Percentiles rank a stretch among this genome's conserved stretches.
phyloP scores from a whole-genome alignment of 2,329 filamentous ascomycete genomes.

The Ciborinia camelliae region DNA sequence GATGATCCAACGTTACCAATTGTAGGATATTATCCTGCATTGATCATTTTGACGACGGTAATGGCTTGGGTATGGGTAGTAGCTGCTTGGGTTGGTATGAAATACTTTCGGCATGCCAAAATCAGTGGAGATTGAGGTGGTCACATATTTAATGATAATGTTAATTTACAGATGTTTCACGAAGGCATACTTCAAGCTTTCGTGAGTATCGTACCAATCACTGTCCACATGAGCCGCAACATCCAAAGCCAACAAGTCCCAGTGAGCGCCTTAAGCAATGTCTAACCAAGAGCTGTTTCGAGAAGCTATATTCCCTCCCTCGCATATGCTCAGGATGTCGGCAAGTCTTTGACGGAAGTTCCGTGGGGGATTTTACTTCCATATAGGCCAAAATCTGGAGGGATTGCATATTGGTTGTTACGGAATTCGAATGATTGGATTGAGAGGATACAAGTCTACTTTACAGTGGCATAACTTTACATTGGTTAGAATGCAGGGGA shows the following conservation, averaged over 20 bases:
- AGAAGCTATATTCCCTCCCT: not conserved
- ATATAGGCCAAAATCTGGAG: not conserved
- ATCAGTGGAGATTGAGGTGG: conserved; percentile 49
- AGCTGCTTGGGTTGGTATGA: conserved; percentile 98
- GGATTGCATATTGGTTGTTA: not conserved
- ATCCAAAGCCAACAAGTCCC: not conserved
- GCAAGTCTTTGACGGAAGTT: not conserved
- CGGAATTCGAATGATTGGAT: not conserved
- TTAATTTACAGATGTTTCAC: not conserved
- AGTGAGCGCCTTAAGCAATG: not conserved
- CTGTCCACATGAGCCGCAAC: not conserved
- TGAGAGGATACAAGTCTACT: not conserved
- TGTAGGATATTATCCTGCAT: conserved; percentile 91
- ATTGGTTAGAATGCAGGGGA: too few species aligned
- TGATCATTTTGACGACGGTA: conserved; percentile 88
- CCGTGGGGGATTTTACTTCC: not conserved
- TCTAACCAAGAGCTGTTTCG: not conserved
- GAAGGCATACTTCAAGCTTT: conserved; percentile 1
- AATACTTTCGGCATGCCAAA: conserved; percentile 97
- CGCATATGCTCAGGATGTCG: too few species aligned
- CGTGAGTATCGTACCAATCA: not conserved
- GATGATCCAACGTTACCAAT: conserved; percentile 94
- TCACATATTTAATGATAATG: conserved; percentile 15
- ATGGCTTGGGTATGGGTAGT: conserved; percentile 99
- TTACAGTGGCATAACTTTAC: accelerated